These are phyloP conservation scores for Ceratocystis lukuohia DNA, from an alignment of 2,329 filamentous ascomycete genomes.

Conservation along the genomic window DNA sequence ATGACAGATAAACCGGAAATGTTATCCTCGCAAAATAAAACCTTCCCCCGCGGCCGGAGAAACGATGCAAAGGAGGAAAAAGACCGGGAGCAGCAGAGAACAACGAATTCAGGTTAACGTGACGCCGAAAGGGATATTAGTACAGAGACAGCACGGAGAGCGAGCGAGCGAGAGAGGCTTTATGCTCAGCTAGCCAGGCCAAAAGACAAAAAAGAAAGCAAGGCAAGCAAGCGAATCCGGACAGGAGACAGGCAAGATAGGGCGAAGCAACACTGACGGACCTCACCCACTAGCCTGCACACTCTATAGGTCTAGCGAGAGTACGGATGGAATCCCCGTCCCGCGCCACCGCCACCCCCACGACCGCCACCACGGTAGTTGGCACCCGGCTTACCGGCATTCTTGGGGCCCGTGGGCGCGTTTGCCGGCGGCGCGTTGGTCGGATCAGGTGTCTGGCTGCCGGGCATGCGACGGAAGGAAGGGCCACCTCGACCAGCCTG, in stretches of 20 bases:
- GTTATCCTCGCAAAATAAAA: too few species aligned
- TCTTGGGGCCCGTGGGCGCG: conserved; percentile 88
- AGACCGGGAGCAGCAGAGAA: neutral
- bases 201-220: neutral
- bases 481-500: conserved; percentile 25
- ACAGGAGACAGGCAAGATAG: neutral
- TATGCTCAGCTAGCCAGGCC: neutral
- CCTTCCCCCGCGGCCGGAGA: too few species aligned
- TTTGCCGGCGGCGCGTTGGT: conserved; percentile 39
- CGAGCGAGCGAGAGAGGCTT: neutral
- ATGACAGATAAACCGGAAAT: too few species aligned
- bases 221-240: neutral
- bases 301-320: conserved; percentile 23
- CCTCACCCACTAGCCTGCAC: neutral
- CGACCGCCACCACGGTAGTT: conserved; percentile 87
- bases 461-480: conserved; percentile 24
- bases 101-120: neutral
- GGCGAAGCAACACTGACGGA: neutral
- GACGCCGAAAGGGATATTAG: conserved; percentile 9
- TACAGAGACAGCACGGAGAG: neutral
- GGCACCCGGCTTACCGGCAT: conserved; percentile 77
- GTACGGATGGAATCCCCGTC: conserved; percentile 72
- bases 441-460: conserved; percentile 32
- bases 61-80: neutral
- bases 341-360: conserved; percentile 36